Evolutionary conservation across 192 early-diverging fungal species (phyloP).

Genomic region (Coemansia sp.): DNA sequence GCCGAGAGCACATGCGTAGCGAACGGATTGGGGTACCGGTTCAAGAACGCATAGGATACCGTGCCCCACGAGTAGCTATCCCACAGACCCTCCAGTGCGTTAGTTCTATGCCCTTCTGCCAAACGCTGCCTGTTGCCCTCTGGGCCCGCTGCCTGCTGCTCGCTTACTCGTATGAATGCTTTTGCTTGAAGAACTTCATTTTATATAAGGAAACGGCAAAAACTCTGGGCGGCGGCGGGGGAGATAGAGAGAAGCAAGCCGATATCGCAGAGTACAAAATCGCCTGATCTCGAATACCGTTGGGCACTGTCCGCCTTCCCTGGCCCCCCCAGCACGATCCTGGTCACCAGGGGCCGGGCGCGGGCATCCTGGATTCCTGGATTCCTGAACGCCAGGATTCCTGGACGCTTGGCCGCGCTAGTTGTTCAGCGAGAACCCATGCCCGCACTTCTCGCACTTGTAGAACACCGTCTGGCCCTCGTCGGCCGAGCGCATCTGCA

Average conservation of each 20-base stretch:
- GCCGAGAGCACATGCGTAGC: constrained; percentile 87
- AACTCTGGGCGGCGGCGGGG: neutral
- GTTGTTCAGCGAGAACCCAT: constrained; percentile 50
- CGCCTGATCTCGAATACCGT: too few species aligned
- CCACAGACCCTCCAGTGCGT: neutral
- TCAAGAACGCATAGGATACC: constrained; percentile 85
- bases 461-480: constrained; percentile 99
- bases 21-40: constrained; percentile 97
- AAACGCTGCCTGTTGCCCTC: neutral
- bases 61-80: constrained; percentile 66
- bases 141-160: neutral
- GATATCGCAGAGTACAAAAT: too few species aligned
- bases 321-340: too few species aligned
- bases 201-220: constrained; percentile 34
- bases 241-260: neutral
- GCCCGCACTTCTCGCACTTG: constrained; percentile 92
- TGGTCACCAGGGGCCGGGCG: too few species aligned
- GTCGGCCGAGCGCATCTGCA: constrained; percentile 96
- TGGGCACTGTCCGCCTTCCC: too few species aligned
- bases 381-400: too few species aligned
- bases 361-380: too few species aligned
- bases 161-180: constrained; percentile 65
- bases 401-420: too few species aligned
- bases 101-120: too few species aligned
- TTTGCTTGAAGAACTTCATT: constrained; percentile 80